A percentile compares a stretch with the other conserved stretches of the same genome.
phyloP scores from a whole-genome alignment of 805 yeast species.

The Tetrapisispora namnaoensis region DNA sequence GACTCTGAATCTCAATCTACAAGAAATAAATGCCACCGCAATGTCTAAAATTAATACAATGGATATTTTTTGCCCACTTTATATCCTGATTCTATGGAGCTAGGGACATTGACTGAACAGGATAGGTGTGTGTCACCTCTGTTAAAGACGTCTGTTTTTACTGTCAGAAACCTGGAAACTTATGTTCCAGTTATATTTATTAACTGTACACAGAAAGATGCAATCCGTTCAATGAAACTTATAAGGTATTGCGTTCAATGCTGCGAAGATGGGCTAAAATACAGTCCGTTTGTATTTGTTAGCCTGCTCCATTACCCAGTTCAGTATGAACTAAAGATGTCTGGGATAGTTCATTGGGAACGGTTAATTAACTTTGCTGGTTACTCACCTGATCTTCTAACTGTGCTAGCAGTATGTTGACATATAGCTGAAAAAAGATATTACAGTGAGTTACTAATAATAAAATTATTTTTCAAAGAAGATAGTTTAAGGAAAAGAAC shows the following conservation, averaged over 20 bases:
- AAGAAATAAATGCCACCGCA: neutral
- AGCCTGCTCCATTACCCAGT: neutral
- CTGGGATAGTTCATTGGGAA: neutral
- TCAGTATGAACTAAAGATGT: neutral
- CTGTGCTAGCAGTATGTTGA: neutral
- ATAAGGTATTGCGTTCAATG: neutral
- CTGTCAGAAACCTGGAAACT: neutral
- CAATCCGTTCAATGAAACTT: neutral
- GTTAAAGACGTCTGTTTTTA: neutral
- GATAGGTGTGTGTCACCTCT: neutral
- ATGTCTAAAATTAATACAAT: neutral
- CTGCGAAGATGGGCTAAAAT: neutral
- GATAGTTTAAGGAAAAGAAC: neutral
- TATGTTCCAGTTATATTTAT: neutral
- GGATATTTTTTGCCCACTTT: neutral
- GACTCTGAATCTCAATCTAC: neutral
- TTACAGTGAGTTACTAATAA: neutral
- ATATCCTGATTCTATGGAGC: neutral
- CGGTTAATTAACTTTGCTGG: neutral
- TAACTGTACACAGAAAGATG: neutral
- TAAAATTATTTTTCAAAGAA: neutral
- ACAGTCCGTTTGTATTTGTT: neutral
- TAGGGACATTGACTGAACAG: neutral
- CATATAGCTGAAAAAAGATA: neutral
- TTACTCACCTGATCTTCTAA: neutral